Conservation (phyloP, 495 filamentous ascomycete genomes). For the Penicillium diatomitis region DNA sequence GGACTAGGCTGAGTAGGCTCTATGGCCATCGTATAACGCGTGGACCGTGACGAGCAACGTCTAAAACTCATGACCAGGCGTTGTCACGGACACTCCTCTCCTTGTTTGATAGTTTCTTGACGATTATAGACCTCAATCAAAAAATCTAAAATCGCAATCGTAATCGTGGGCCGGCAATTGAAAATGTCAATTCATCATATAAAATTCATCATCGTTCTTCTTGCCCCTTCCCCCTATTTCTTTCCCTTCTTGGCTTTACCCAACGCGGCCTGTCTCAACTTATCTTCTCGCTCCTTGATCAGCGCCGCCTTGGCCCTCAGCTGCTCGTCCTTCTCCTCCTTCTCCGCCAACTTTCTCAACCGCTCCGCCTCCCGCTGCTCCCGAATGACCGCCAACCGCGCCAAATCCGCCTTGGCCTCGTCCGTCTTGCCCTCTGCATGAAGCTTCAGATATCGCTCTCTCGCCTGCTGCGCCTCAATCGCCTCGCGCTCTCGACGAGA, state of each 20-base stretch:
- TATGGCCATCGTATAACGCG: no score
- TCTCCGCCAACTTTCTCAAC: slow-evolving; percentile 69
- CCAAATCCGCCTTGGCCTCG: slow-evolving; percentile 88
- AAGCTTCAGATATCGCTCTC: slow-evolving; percentile 85
- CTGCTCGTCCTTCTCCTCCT: slow-evolving; percentile 59
- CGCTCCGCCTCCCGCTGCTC: slow-evolving; percentile 83
- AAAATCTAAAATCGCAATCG: no score
- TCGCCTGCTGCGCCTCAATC: slow-evolving; percentile 74
- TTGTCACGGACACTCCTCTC: no score
- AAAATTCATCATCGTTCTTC: not conserved
- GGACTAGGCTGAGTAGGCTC: no score
- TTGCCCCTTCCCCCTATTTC: slow-evolving; percentile 27
- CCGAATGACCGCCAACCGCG: slow-evolving; percentile 65
- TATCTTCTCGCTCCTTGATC: slow-evolving; percentile 27
- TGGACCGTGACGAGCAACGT: no score
- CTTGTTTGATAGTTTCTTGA: no score
- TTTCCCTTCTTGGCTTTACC: slow-evolving; percentile 24
- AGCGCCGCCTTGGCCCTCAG: slow-evolving; percentile 38
- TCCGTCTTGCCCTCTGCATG: slow-evolving; percentile 97
- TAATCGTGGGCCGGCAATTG: no score
- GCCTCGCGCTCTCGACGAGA: slow-evolving; percentile 84
- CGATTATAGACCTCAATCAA: no score
- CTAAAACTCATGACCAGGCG: no score
- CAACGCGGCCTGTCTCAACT: slow-evolving; percentile 22
- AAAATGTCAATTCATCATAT: no score